Conservation (phyloP, 2,329 filamentous ascomycete genomes). For the Lasiodiplodia sp. region DNA sequence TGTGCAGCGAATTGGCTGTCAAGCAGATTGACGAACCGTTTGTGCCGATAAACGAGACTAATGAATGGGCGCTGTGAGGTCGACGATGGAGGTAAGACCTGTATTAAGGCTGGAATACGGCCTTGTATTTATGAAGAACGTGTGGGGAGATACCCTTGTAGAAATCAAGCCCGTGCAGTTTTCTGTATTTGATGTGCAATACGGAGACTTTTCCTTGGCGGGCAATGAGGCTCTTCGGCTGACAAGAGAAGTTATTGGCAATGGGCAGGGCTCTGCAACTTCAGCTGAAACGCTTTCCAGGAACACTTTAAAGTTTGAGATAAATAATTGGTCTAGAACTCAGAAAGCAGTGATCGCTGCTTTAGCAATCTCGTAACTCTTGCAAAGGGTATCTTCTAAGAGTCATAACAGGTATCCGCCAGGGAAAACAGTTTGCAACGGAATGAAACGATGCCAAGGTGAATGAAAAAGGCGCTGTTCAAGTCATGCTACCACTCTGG, state of each 20-base stretch:
- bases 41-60: conserved; percentile 72
- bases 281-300: no score
- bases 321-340: no score
- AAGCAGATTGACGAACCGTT: conserved; percentile 95
- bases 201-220: not conserved
- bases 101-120: not conserved
- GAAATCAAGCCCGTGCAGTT: not conserved
- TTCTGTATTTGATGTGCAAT: not conserved
- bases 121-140: not conserved
- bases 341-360: no score
- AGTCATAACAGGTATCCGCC: no score
- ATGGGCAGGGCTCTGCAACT: not conserved
- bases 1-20: conserved; percentile 95
- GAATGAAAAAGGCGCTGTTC: no score
- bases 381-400: no score
- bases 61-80: conserved; percentile 76
- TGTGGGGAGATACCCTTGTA: conserved; percentile 27
- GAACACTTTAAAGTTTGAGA: no score
- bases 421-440: no score
- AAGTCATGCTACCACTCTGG: no score
- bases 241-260: not conserved
- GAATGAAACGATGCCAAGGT: no score
- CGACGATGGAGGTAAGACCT: not conserved
- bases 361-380: no score
- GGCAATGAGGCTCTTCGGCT: not conserved